Base-by-base conservation (phyloP, 352 stramenopile species). In the Pythium sp. region DNA sequence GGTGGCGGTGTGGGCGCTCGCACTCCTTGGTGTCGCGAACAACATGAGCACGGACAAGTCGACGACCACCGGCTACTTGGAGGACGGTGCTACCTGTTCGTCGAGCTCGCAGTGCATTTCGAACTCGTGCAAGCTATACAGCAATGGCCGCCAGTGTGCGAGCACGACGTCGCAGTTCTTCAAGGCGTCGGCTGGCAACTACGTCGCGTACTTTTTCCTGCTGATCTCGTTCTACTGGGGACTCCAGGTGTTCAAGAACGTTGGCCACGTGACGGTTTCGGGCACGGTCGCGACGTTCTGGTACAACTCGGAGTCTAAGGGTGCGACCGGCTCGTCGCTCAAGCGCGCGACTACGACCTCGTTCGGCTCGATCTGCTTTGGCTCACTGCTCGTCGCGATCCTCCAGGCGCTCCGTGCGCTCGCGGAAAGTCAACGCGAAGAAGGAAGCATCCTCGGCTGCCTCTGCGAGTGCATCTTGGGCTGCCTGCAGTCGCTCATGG, bases 171-270 rank as follows among this genome's bases (percentile, higher is more conserved):
- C 72, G 61, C 69, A 72, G 38, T 76, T 84, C 58, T 73, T 76
- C 64, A 84, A 81, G 55, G 66, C 66, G 30, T 73, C 58, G n/a
- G 49, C 70, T 3, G 62, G 53, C 28, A 80, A 69, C 58, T 87
- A 85, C 62, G 74, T 79, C 18, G 75, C 71, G 20, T 87, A 86
- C 54, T 97, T 98, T 65, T 78, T 93, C 59, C 77, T 98, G 63
- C 71, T 97, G n/a, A 58, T 99, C 8, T 98, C 89, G 63, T 98
- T 98, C 62, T 98, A 98, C 81, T 99, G 97, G 97, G 94, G 91
- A 0, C 75, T 94, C 26, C 84, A 94, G 60, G 88, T 98, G 30
- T 91, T 93, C 71, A 94, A 93, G 79, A 99, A 99, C 73, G 76
- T 98, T 41, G 79, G 93, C n/a, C 92, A 98, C 71, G 94, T 89